Conservation (phyloP, 78 protist species). For the Parvularia atlantis region DNA sequence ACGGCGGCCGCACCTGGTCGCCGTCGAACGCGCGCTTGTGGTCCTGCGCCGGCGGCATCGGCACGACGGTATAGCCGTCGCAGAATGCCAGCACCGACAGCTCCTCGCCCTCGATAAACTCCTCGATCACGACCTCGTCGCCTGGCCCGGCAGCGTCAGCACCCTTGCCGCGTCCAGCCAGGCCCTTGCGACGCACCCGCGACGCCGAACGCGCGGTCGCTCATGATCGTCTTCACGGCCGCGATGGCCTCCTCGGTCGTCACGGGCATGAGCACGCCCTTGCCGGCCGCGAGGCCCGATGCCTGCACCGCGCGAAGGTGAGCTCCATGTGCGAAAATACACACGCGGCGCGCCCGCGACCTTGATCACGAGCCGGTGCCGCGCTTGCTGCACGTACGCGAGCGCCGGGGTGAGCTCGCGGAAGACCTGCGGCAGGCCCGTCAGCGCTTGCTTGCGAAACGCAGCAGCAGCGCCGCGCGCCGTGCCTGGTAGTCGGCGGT, state of each 20-base stretch:
- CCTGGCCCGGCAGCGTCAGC: constrained; percentile 25
- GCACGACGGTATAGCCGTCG: constrained; percentile 45
- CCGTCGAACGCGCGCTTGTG: constrained; percentile 65
- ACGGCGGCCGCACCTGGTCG: constrained; percentile 36
- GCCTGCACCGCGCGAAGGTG: constrained; percentile 32
- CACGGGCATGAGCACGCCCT: constrained; percentile 71
- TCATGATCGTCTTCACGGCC: constrained; percentile 29
- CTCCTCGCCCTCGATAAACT: constrained; percentile 59
- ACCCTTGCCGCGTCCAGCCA: not conserved
- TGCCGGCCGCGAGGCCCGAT: constrained; percentile 77
- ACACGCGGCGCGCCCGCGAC: not conserved
- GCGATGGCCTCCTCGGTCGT: constrained; percentile 42
- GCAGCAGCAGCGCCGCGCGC: too few relatives aligned
- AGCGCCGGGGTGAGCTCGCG: constrained; percentile 32
- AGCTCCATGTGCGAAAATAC: not conserved
- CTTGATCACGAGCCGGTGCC: constrained; percentile 8
- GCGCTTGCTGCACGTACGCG: constrained; percentile 17
- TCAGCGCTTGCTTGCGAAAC: too few relatives aligned
- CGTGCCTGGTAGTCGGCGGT: constrained; percentile 56
- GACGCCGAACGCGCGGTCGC: constrained; percentile 24
- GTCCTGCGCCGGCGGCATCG: constrained; percentile 62
- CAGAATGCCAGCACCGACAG: constrained; percentile 60
- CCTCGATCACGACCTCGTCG: constrained; percentile 63
- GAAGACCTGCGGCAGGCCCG: constrained; percentile 31
- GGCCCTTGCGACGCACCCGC: constrained; percentile 11